Evolutionary conservation across 768 basidiomycete genomes (phyloP).

Genomic region (Clavaria fumosa): DNA sequence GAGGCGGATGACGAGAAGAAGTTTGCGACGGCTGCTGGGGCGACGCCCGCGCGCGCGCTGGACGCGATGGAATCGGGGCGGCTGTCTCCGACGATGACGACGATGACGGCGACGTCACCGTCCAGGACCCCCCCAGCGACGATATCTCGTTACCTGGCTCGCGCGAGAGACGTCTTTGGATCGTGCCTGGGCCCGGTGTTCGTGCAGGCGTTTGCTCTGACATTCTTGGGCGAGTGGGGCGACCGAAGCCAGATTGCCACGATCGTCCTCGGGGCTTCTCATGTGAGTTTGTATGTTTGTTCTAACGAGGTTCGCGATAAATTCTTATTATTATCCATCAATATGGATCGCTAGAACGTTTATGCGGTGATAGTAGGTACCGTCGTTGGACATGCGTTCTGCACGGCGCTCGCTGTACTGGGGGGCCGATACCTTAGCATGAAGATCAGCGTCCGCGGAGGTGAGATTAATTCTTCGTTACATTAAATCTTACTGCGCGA

Average conservation of each 20-base stretch:
- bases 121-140: conserved; percentile 16
- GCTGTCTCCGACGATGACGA: neutral
- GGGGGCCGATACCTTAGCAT: conserved; percentile 87
- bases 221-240: conserved; percentile 99
- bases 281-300: conserved; percentile 36
- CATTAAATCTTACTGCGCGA: conserved; percentile 4
- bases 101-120: conserved; percentile 9
- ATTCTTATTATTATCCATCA: neutral
- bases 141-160: conserved; percentile 37
- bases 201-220: conserved; percentile 87
- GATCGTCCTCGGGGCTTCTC: conserved; percentile 87
- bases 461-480: conserved; percentile 28
- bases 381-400: conserved; percentile 72
- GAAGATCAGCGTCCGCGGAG: conserved; percentile 90
- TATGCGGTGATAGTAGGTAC: conserved; percentile 86
- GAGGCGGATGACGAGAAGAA: conserved; percentile 55
- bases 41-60: neutral
- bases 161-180: conserved; percentile 68
- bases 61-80: too few relatives aligned
- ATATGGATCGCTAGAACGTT: conserved; percentile 49
- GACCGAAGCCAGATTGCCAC: conserved; percentile 96
- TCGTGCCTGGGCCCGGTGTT: conserved; percentile 84
- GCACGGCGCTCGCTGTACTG: conserved; percentile 83
- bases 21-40: conserved; percentile 33
- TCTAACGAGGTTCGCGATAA: neutral